Percentiles rank a stretch among this genome's conserved stretches.
These are phyloP conservation scores for Fallopia convolvulus DNA, from an alignment of 148 eudicot genomes.

Conservation along the genomic window DNA sequence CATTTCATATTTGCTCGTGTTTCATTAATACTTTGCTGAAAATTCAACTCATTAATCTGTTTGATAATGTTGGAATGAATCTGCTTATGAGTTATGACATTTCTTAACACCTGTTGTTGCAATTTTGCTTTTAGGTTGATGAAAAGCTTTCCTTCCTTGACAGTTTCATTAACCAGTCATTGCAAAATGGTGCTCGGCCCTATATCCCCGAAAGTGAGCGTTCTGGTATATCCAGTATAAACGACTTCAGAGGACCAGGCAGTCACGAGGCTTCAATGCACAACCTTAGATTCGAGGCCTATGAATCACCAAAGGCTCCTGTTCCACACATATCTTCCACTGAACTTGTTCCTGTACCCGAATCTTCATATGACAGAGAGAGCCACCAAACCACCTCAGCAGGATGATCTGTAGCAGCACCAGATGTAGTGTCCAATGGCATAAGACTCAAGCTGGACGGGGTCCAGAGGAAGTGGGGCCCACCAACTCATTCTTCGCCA, in stretches of 20 bases:
- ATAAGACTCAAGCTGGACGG: slow-evolving; percentile 84
- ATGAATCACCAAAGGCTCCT: slow-evolving; percentile 78
- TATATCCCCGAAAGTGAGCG: slow-evolving; percentile 78
- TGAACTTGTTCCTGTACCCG: slow-evolving; percentile 60
- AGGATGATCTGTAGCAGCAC: slow-evolving; percentile 21
- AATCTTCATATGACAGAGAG: slow-evolving; percentile 46
- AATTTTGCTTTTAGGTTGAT: slow-evolving; percentile 55
- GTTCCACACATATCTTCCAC: slow-evolving; percentile 38
- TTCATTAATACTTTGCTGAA: neutral
- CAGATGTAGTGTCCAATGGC: slow-evolving; percentile 49
- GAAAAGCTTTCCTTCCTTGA: slow-evolving; percentile 64
- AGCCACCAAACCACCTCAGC: slow-evolving; percentile 26
- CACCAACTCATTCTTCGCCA: slow-evolving; percentile 50
- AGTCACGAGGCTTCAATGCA: slow-evolving; percentile 51
- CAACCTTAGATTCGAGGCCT: slow-evolving; percentile 88
- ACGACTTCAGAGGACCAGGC: slow-evolving; percentile 43
- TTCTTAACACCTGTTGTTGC: neutral
- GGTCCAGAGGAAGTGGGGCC: slow-evolving; percentile 96
- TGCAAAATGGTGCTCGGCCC: slow-evolving; percentile 87
- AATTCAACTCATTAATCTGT: neutral
- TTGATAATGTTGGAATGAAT: neutral
- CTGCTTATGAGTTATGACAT: neutral
- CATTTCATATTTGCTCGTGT: neutral
- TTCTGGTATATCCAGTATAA: slow-evolving; percentile 39
- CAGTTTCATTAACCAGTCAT: slow-evolving; percentile 50